Evolutionary conservation across 2,329 filamentous ascomycete genomes (phyloP).

Genomic region (Sarocladium brachiariae): DNA sequence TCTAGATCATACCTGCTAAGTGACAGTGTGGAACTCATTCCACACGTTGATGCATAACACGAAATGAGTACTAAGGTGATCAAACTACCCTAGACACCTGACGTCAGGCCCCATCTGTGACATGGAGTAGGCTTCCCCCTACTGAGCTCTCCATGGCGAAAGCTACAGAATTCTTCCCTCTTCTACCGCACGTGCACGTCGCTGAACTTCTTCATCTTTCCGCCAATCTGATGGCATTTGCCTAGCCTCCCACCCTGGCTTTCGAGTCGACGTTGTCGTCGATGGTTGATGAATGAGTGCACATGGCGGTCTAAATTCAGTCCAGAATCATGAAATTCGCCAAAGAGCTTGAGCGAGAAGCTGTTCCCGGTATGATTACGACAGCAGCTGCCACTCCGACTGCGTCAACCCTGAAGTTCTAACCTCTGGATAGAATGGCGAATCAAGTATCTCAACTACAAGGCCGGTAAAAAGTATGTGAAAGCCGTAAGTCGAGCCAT

Average conservation of each 20-base stretch:
- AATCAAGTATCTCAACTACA: slow-evolving; percentile 91
- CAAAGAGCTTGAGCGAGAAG: slow-evolving; percentile 77
- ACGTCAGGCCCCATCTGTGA: no score
- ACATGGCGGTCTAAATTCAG: neutral
- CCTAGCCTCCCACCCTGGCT: neutral
- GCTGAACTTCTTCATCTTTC: neutral
- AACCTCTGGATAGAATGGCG: slow-evolving; percentile 62
- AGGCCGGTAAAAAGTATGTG: slow-evolving; percentile 88
- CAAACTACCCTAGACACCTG: no score
- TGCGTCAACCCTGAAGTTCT: neutral
- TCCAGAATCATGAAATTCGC: slow-evolving; percentile 54
- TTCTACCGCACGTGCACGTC: neutral
- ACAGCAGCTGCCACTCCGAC: neutral
- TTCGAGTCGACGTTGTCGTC: neutral
- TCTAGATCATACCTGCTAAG: no score
- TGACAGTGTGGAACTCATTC: no score
- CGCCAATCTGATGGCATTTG: neutral
- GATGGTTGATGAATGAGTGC: neutral
- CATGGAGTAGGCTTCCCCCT: no score
- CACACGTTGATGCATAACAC: no score
- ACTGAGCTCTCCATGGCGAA: no score
- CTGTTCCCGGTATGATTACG: slow-evolving; percentile 62
- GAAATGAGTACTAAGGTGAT: no score
- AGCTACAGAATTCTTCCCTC: no score
- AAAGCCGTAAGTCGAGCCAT: slow-evolving; percentile 74